Percentiles rank a stretch among this genome's conserved stretches.
Evolutionary conservation across 306 rosid species (phyloP).

Genomic region (Carpinus fangiana): DNA sequence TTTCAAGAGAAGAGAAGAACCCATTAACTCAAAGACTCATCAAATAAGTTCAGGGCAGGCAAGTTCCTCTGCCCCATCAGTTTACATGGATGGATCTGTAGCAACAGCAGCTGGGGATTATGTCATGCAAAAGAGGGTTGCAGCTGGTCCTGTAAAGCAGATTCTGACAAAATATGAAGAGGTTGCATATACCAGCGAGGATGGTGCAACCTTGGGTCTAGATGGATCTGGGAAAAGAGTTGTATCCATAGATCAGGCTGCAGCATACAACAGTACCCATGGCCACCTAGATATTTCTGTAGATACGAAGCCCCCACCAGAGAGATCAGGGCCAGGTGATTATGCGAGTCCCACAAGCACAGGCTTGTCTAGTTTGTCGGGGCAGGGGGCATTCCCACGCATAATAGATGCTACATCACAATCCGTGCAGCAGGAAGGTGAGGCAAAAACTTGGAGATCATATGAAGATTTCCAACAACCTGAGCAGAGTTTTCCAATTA

Average conservation of each 20-base stretch:
- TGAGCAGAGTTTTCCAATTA: constrained; percentile 30
- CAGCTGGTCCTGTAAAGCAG: constrained; percentile 32
- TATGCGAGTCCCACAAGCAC: constrained; percentile 25
- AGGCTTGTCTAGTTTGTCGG: constrained; percentile 35
- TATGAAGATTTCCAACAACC: constrained; percentile 32
- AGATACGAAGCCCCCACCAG: constrained; percentile 47
- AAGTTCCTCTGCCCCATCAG: constrained; percentile 43
- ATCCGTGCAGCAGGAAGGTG: constrained; percentile 42
- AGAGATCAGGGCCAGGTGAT: constrained; percentile 31
- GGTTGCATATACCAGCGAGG: constrained; percentile 32
- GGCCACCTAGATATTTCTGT: constrained; percentile 23
- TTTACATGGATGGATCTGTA: constrained; percentile 43
- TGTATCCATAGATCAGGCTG: constrained; percentile 26
- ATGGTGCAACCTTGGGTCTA: constrained; percentile 34
- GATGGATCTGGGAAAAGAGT: constrained; percentile 40
- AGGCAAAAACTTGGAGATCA: constrained; percentile 29
- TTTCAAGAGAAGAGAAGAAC: constrained; percentile 86
- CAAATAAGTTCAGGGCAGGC: constrained; percentile 29
- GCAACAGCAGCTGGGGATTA: constrained; percentile 48
- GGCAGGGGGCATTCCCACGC: constrained; percentile 31
- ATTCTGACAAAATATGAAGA: constrained; percentile 39
- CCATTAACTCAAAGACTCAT: constrained; percentile 26
- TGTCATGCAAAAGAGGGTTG: constrained; percentile 62
- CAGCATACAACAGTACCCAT: constrained; percentile 36
- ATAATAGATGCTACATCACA: constrained; percentile 37